Conservation (phyloP, 225 moss, liverwort and hornwort genomes). For the Rhytidiadelphus loreus region DNA sequence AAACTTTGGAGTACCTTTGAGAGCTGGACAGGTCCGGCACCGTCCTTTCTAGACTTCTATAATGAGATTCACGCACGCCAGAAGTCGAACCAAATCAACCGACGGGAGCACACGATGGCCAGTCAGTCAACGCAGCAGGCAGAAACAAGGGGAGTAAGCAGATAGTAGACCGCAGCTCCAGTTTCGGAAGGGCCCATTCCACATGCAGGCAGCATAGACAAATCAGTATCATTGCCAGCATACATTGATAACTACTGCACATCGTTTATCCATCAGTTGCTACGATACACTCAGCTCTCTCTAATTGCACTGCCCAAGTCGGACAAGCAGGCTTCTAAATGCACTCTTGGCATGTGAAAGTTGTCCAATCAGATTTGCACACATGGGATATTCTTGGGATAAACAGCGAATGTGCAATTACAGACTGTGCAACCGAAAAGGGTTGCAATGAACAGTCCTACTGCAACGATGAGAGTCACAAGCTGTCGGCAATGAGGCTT, state of each 20-base stretch:
- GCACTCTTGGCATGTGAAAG: neutral
- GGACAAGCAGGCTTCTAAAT: neutral
- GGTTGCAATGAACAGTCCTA: neutral
- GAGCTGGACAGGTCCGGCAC: conserved; percentile 81
- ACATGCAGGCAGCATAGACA: conserved; percentile 97
- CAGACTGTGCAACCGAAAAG: neutral
- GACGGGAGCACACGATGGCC: conserved; percentile 55
- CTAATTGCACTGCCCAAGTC: neutral
- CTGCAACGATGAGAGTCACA: neutral
- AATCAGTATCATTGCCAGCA: conserved; percentile 61
- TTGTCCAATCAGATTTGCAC: neutral
- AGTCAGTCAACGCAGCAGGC: conserved; percentile 66
- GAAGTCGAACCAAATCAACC: conserved; percentile 45
- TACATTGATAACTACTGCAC: neutral
- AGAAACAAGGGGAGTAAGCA: conserved; percentile 70
- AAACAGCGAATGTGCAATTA: neutral
- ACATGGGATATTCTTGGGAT: too few relatives aligned
- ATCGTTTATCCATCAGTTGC: neutral
- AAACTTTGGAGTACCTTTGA: conserved; percentile 55
- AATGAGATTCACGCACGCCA: conserved; percentile 45
- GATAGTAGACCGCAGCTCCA: conserved; percentile 99
- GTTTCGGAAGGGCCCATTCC: conserved; percentile 98
- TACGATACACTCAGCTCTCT: neutral
- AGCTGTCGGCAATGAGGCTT: conserved; percentile 35
- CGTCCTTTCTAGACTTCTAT: conserved; percentile 67